Conservation (phyloP, 176 grass and related monocot species). For the Cocos nucifera region DNA sequence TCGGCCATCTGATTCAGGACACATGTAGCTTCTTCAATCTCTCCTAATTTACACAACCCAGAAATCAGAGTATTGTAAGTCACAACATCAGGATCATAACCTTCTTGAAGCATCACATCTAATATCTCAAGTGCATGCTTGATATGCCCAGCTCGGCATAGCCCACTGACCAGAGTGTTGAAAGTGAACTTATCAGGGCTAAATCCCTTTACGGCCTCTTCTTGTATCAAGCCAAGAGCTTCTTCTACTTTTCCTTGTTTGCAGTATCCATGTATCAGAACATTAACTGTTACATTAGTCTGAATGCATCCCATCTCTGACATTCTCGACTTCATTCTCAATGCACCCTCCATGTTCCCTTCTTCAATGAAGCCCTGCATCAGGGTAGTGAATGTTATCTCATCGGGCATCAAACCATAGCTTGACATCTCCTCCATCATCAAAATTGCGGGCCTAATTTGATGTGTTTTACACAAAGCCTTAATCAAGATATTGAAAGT, state of each 20-base stretch:
- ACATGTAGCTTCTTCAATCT: conserved; percentile 51
- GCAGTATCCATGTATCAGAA: conserved; percentile 70
- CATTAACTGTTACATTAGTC: conserved; percentile 48
- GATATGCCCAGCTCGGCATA: conserved; percentile 63
- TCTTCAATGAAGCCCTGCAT: conserved; percentile 84
- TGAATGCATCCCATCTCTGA: conserved; percentile 37
- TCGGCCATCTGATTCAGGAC: conserved; percentile 66
- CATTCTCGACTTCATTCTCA: conserved; percentile 60
- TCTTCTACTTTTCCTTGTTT: conserved; percentile 52
- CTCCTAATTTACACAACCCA: conserved; percentile 42
- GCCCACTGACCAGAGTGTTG: conserved; percentile 50
- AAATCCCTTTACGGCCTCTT: conserved; percentile 47
- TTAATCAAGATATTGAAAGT: conserved; percentile 70
- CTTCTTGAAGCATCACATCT: conserved; percentile 64
- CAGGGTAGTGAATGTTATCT: conserved; percentile 54
- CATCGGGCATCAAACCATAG: conserved; percentile 29
- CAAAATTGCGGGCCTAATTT: conserved; percentile 42
- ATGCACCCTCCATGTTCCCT: conserved; percentile 55
- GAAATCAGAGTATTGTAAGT: conserved; percentile 61
- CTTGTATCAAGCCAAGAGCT: conserved; percentile 48
- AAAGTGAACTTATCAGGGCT: conserved; percentile 54
- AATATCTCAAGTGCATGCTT: conserved; percentile 55
- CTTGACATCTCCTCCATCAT: conserved; percentile 77
- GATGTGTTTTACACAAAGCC: conserved; percentile 52
- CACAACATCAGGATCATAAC: conserved; percentile 50